phyloP scores from a whole-genome alignment of 2,329 filamentous ascomycete genomes.

The Fusarium albidum region DNA sequence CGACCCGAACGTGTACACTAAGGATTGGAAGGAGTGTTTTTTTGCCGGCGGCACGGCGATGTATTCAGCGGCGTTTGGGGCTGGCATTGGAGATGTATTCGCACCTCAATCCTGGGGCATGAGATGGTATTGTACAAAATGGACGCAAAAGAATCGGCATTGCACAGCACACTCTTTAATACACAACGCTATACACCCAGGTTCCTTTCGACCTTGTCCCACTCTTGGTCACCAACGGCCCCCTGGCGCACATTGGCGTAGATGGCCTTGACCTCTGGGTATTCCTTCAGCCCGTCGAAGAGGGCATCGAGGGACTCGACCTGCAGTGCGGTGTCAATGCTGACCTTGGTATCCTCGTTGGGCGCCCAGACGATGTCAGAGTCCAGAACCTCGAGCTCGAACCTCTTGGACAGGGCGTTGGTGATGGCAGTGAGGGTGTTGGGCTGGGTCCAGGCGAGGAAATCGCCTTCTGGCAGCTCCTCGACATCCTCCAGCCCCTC shows the following conservation, averaged over 20 bases:
- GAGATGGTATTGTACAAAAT: conserved; percentile 31
- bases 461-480: conserved; percentile 70
- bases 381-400: conserved; percentile 73
- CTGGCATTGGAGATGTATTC: conserved; percentile 27
- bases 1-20: conserved; percentile 33
- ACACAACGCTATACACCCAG: conserved; percentile 57
- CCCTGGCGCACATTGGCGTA: conserved; percentile 74
- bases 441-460: conserved; percentile 65
- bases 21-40: conserved; percentile 9
- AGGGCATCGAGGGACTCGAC: conserved; percentile 67
- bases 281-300: conserved; percentile 67
- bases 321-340: conserved; percentile 64
- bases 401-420: conserved; percentile 64
- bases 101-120: conserved; percentile 26
- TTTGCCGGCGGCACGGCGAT: conserved; percentile 25
- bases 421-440: conserved; percentile 44
- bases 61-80: conserved; percentile 38
- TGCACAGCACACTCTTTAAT: conserved; percentile 22
- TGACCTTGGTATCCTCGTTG: conserved; percentile 79
- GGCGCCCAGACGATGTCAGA: conserved; percentile 87
- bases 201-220: conserved; percentile 61
- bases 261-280: conserved; percentile 78
- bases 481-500: conserved; percentile 81
- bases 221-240: conserved; percentile 59
- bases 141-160: conserved; percentile 24